Conservation (phyloP, 768 basidiomycete species). For the Pilatotrama ljubarskyi region DNA sequence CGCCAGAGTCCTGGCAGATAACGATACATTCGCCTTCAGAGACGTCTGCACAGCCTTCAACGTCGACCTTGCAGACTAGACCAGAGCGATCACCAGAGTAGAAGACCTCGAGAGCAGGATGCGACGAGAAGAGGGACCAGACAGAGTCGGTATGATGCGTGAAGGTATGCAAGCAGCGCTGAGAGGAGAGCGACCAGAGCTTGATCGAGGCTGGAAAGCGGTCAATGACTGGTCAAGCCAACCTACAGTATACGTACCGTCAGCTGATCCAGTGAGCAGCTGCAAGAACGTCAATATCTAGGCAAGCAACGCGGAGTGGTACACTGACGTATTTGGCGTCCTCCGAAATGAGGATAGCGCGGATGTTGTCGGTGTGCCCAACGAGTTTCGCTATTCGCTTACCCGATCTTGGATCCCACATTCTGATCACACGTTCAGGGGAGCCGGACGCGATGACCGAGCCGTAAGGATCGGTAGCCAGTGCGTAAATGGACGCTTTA, state of each 20-base stretch:
- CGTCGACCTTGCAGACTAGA: constrained; percentile 88
- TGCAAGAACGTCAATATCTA: constrained; percentile 28
- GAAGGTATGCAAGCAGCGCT: constrained; percentile 94
- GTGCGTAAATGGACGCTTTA: constrained; percentile 75
- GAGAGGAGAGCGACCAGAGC: constrained; percentile 89
- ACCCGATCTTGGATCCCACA: constrained; percentile 92
- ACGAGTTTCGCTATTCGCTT: constrained; percentile 84
- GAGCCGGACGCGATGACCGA: constrained; percentile 84
- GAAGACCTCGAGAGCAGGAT: constrained; percentile 85
- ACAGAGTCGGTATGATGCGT: constrained; percentile 93
- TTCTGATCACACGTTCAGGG: constrained; percentile 84
- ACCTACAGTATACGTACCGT: constrained; percentile 42
- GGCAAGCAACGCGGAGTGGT: constrained; percentile 1
- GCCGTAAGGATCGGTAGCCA: constrained; percentile 79
- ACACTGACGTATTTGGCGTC: constrained; percentile 84
- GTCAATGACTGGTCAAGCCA: constrained; percentile 11
- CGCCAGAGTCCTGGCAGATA: constrained; percentile 67
- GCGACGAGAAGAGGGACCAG: constrained; percentile 88
- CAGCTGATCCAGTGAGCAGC: constrained; percentile 85
- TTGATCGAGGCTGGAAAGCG: constrained; percentile 67
- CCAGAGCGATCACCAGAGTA: constrained; percentile 95
- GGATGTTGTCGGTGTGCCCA: constrained; percentile 96
- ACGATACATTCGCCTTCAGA: constrained; percentile 89
- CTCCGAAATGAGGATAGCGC: constrained; percentile 84
- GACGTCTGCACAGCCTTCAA: constrained; percentile 77